These are phyloP conservation scores for Thelonectria olida DNA, from an alignment of 2,329 filamentous ascomycete genomes.

Conservation along the genomic window DNA sequence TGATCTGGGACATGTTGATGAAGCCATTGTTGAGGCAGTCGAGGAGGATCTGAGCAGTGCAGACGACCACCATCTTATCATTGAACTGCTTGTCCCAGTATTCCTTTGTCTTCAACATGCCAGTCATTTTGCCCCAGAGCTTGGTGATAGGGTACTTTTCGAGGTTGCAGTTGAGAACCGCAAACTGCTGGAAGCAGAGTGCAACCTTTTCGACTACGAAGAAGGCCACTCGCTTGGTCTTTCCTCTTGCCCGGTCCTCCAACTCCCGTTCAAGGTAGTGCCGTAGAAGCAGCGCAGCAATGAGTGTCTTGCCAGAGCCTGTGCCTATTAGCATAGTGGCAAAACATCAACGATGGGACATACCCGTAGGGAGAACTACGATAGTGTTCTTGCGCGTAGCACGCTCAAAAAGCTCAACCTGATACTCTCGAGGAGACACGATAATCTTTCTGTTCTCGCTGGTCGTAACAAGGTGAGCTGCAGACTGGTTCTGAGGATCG, in stretches of 20 bases:
- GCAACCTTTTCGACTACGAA: conserved; percentile 93
- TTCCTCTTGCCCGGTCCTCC: conserved; percentile 69
- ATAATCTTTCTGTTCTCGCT: conserved; percentile 67
- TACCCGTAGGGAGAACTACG: conserved; percentile 91
- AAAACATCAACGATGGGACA: neutral
- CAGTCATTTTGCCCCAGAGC: conserved; percentile 76
- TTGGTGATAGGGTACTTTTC: conserved; percentile 77
- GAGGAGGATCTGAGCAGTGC: conserved; percentile 87
- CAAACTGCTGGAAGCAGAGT: conserved; percentile 88
- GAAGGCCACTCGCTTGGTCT: conserved; percentile 75
- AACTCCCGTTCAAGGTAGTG: conserved; percentile 82
- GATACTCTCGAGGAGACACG: conserved; percentile 85
- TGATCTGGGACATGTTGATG: conserved; percentile 83
- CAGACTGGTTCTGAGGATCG: conserved; percentile 45
- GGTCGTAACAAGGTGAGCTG: conserved; percentile 45
- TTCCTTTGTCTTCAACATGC: conserved; percentile 48
- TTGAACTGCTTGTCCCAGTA: conserved; percentile 64
- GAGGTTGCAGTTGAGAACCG: conserved; percentile 83
- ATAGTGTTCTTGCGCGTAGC: conserved; percentile 89
- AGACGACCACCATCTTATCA: conserved; percentile 85
- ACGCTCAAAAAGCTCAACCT: conserved; percentile 88
- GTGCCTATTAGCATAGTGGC: conserved; percentile 15
- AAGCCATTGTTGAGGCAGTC: conserved; percentile 83
- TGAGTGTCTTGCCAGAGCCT: conserved; percentile 96
- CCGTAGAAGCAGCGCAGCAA: conserved; percentile 85